phyloP scores from a whole-genome alignment of 192 early-diverging fungal genomes.

The Backusella mclennaniae region DNA sequence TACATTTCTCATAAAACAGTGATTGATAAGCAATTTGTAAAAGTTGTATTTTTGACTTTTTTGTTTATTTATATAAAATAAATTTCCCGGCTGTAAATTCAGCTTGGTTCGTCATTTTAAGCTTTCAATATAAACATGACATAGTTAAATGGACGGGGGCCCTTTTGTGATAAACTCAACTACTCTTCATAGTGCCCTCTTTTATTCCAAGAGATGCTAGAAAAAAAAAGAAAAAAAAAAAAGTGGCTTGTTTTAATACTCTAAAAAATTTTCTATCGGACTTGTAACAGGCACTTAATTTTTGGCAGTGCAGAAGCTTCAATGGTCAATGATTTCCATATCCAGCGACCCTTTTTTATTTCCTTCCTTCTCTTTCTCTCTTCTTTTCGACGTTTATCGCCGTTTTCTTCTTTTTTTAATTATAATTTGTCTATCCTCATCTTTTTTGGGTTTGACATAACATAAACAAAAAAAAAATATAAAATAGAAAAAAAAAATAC shows the following conservation, averaged over 20 bases:
- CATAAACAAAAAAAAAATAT: conserved; percentile 6
- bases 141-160: no score
- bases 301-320: not conserved
- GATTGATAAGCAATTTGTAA: no score
- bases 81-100: no score
- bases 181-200: no score
- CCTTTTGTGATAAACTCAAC: no score
- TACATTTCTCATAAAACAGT: no score
- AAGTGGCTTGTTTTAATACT: conserved; percentile 3
- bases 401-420: conserved; percentile 5
- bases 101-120: no score
- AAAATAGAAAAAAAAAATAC: conserved; percentile 7
- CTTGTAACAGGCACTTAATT: not conserved
- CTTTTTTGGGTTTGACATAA: not conserved
- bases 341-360: not conserved
- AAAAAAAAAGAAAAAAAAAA: not conserved
- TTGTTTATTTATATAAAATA: no score
- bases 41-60: no score
- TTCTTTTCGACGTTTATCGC: conserved; percentile 8
- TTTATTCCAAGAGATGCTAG: not conserved
- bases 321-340: not conserved
- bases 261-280: conserved; percentile 7
- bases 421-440: conserved; percentile 5
- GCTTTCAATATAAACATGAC: no score
- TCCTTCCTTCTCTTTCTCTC: not conserved